These are phyloP conservation scores for Tolypocladium ovalisporum DNA, from an alignment of 2,329 filamentous ascomycete species.

Conservation along the genomic window DNA sequence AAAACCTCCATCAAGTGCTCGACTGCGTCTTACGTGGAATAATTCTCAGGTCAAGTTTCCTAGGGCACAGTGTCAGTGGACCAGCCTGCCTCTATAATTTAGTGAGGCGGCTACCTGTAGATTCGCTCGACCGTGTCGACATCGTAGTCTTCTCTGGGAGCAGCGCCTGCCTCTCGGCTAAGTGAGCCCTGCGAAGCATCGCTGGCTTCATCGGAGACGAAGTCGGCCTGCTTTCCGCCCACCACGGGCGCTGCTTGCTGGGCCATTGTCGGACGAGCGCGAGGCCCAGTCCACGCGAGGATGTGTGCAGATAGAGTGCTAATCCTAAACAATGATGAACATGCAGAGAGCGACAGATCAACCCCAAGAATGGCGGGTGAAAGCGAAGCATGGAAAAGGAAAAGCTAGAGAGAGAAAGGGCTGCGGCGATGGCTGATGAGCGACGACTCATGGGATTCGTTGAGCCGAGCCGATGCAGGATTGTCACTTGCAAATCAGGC, in stretches of 20 bases:
- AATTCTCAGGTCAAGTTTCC: conserved; percentile 47
- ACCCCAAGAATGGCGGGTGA: not conserved
- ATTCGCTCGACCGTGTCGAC: conserved; percentile 41
- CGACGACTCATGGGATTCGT: not conserved
- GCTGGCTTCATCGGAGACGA: not conserved
- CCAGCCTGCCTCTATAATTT: not conserved
- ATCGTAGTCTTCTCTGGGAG: conserved; percentile 26
- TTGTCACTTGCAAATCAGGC: not conserved
- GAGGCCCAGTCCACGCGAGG: not conserved
- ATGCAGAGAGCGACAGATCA: not conserved
- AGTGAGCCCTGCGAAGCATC: not conserved
- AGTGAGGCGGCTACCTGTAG: conserved; percentile 28
- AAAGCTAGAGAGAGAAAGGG: not conserved
- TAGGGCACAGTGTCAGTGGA: conserved; percentile 6
- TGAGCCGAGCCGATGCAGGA: not conserved
- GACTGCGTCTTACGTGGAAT: conserved; percentile 36
- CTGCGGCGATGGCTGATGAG: not conserved
- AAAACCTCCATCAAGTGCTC: too few relatives aligned
- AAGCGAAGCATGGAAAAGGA: not conserved
- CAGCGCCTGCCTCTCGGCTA: not conserved
- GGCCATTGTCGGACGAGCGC: not conserved
- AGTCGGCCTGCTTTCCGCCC: not conserved
- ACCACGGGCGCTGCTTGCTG: not conserved
- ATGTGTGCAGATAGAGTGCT: not conserved
- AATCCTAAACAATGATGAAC: not conserved